Evolutionary conservation across 176 grass and related monocot genomes (phyloP).

Genomic region (Alloteropsis semialata): DNA sequence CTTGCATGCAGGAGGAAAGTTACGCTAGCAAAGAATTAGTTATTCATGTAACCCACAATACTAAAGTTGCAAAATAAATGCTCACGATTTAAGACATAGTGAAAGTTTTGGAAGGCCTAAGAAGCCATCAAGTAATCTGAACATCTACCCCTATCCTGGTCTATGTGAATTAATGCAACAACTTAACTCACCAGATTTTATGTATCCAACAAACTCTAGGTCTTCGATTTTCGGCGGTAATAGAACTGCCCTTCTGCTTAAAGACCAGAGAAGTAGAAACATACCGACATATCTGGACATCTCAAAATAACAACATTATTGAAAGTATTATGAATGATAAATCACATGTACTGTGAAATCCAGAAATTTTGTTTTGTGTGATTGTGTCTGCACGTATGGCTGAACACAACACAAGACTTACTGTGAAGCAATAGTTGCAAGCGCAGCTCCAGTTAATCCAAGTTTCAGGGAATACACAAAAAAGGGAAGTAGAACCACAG

Average conservation of each 20-base stretch:
- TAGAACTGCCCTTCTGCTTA: slow-evolving; percentile 52
- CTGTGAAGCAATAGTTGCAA: slow-evolving; percentile 19
- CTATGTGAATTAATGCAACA: neutral
- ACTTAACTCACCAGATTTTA: slow-evolving; percentile 55
- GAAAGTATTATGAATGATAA: neutral
- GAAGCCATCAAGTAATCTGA: neutral
- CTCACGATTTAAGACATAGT: neutral
- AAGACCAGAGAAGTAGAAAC: slow-evolving; percentile 58
- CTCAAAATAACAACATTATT: neutral
- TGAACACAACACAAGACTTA: neutral
- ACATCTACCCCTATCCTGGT: neutral
- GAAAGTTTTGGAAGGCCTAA: neutral
- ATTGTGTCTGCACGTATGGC: neutral
- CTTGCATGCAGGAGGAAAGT: neutral
- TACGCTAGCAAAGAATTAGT: neutral
- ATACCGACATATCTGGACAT: slow-evolving; percentile 39
- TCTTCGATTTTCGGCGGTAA: slow-evolving; percentile 50
- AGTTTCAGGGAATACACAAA: slow-evolving; percentile 1
- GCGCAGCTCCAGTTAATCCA: slow-evolving; percentile 16
- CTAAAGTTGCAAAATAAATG: neutral
- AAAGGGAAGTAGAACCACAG: slow-evolving; percentile 15
- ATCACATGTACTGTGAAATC: neutral
- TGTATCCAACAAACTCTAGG: slow-evolving; percentile 55
- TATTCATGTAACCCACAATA: neutral
- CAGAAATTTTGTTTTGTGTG: neutral